Evolutionary conservation across 441 rosid genomes (phyloP).

Genomic region (Erodium trifolium): DNA sequence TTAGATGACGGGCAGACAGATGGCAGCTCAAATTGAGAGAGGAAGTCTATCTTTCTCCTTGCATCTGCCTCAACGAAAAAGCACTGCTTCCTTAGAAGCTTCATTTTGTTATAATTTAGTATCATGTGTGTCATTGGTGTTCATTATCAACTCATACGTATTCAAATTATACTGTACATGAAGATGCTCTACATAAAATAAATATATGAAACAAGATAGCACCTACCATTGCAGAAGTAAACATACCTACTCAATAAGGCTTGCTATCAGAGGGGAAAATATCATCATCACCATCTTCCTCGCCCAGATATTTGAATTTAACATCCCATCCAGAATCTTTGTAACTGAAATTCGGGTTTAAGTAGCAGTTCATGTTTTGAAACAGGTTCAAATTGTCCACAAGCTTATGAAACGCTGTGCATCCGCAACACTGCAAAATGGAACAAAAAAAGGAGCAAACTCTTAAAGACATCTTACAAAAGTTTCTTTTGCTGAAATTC

Average conservation of each 20-base stretch:
- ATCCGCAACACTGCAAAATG: constrained; percentile 2
- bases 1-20: too few relatives aligned
- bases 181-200: too few relatives aligned
- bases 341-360: neutral
- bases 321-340: constrained; percentile 6
- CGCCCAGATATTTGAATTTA: neutral
- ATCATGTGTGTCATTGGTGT: too few relatives aligned
- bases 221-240: neutral
- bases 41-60: too few relatives aligned
- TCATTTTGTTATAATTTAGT: too few relatives aligned
- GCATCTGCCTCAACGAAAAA: too few relatives aligned
- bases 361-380: constrained; percentile 5
- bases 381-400: constrained; percentile 2
- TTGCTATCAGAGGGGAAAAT: neutral
- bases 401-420: neutral
- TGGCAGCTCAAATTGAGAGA: too few relatives aligned
- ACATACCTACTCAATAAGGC: neutral
- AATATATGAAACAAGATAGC: neutral
- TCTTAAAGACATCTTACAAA: neutral
- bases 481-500: neutral
- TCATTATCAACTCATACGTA: too few relatives aligned
- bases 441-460: neutral
- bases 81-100: too few relatives aligned
- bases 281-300: neutral
- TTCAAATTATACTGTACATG: too few relatives aligned